Conservation (phyloP, 768 basidiomycete species). For the Tulasnella sp. region DNA sequence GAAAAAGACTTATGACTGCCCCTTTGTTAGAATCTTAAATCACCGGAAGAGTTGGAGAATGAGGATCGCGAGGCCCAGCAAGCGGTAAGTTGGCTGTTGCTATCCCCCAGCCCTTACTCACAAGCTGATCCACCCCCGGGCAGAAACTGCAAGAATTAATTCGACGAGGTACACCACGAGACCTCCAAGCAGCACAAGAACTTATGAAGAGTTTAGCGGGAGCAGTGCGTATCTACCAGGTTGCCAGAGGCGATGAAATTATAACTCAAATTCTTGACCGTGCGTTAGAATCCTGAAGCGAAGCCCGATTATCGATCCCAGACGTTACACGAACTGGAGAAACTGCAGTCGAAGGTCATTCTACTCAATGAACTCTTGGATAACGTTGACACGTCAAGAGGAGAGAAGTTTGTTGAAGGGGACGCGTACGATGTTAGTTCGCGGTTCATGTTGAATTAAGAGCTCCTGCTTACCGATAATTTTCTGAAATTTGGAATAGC, state of each 20-base stretch:
- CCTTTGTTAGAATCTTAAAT: slow-evolving; percentile 64
- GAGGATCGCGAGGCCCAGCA: slow-evolving; percentile 93
- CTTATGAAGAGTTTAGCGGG: slow-evolving; percentile 94
- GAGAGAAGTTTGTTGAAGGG: slow-evolving; percentile 74
- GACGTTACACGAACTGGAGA: slow-evolving; percentile 80
- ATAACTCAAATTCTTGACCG: neutral
- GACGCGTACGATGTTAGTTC: slow-evolving; percentile 80
- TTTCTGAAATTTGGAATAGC: slow-evolving; percentile 36
- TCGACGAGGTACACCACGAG: slow-evolving; percentile 87
- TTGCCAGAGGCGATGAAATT: neutral
- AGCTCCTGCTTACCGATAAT: neutral
- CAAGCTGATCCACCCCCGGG: neutral
- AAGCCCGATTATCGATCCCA: slow-evolving; percentile 91
- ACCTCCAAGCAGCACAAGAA: slow-evolving; percentile 91
- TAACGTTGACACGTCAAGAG: slow-evolving; percentile 60
- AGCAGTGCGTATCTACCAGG: slow-evolving; percentile 36
- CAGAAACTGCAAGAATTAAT: slow-evolving; percentile 96
- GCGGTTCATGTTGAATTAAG: neutral
- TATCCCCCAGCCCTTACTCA: neutral
- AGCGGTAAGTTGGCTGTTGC: slow-evolving; percentile 37
- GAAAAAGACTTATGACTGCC: neutral
- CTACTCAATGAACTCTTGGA: slow-evolving; percentile 96
- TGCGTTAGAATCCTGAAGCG: slow-evolving; percentile 69
- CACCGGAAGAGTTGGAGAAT: slow-evolving; percentile 89
- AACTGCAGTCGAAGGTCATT: slow-evolving; percentile 89